Conservation (phyloP, 179 eudicot genomes). For the Beta lomatogona region DNA sequence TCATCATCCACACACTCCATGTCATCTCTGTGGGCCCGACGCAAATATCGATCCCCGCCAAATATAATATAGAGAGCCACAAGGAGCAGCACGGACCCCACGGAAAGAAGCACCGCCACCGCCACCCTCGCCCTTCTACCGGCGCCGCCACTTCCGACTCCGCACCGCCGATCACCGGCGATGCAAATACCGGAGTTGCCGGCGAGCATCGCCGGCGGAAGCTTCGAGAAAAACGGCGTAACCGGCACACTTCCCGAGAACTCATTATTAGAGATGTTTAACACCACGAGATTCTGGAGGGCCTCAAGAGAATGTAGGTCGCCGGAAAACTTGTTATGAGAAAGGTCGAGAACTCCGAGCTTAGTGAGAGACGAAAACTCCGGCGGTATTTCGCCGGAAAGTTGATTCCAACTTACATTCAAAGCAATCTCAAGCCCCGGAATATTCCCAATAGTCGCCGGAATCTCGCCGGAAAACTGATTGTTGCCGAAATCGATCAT, state of each 20-base stretch:
- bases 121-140: slow-evolving; percentile 59
- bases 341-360: slow-evolving; percentile 83
- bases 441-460: slow-evolving; percentile 64
- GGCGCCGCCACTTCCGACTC: slow-evolving; percentile 21
- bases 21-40: slow-evolving; percentile 31
- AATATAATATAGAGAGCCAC: slow-evolving; percentile 64
- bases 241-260: slow-evolving; percentile 78
- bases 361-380: slow-evolving; percentile 61
- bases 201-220: slow-evolving; percentile 57
- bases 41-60: slow-evolving; percentile 38
- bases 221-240: slow-evolving; percentile 71
- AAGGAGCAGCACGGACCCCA: slow-evolving; percentile 58
- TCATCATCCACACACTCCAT: slow-evolving; percentile 43
- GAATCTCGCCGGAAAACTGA: slow-evolving; percentile 64
- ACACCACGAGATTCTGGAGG: slow-evolving; percentile 73
- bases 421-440: slow-evolving; percentile 82
- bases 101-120: slow-evolving; percentile 72
- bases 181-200: slow-evolving; percentile 64
- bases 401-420: slow-evolving; percentile 74
- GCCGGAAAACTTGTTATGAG: slow-evolving; percentile 72
- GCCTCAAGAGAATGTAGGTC: slow-evolving; percentile 49
- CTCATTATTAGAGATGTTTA: slow-evolving; percentile 69
- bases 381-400: slow-evolving; percentile 76
- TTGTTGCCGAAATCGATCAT: slow-evolving; percentile 74
- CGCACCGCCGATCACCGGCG: slow-evolving; percentile 41